Evolutionary conservation across 2,329 filamentous ascomycete species (phyloP), one percentile per base, ranked within the genome.

Genomic region (Ascochyta rabiei): DNA sequence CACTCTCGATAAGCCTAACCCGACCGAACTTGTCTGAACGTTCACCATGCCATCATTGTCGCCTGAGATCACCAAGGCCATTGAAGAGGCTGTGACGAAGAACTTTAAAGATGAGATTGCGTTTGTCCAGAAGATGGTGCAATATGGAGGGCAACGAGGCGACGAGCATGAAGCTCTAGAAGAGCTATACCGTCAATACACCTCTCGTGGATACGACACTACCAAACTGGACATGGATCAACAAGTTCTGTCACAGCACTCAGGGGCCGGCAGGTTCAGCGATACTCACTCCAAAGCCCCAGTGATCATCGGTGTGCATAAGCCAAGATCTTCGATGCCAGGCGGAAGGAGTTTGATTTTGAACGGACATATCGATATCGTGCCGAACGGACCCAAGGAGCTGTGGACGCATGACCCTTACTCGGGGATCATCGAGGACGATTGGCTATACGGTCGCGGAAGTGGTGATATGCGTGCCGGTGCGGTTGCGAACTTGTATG

Each of bases 341-440:
- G 56, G 51, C 15, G 62, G 50, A 37, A 66, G 56, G 49, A 66
- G 62, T 30, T 40, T 66, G 10, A 64, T 66, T 6, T 18, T 66
- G 28, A 66, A 66, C 21, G 59, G 59, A 0, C 62, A 66, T 18
- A 61, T 66, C 37, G 62, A 66, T 19, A 59, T 66, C 2, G 62
- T 66, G 13, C 62, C 62, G 2, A 60, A 54, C 10, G 62, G 62
- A 12, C 62, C 62, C 0, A 40, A 41, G 13, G 62, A 64, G 18
- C 43, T 66, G 1, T 66, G 62, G 62, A 62, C 59, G 12, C 52
- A 61, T 21, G 48, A 59, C 16, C 62, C 62, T 1, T 66, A 63
- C 38, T 60, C 56, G 15, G 61, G 58, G 4, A 26, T 57, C 6
- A 63, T 64, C 18, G 61, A 66, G 34, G 61, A 57, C 13, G 62